Evolutionary conservation across 805 yeast genomes (phyloP).

Genomic region (Candida koratica): DNA sequence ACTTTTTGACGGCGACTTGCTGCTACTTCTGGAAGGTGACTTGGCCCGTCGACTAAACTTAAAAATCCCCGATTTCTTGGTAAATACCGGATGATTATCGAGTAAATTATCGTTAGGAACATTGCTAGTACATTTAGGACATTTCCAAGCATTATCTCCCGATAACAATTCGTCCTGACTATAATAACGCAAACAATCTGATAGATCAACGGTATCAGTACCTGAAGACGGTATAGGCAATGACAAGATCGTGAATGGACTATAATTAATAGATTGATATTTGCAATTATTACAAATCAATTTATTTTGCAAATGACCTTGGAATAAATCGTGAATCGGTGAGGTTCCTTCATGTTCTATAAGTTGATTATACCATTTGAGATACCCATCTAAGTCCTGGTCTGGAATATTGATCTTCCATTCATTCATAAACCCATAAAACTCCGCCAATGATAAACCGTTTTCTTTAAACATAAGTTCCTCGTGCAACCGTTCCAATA

Average conservation of each 20-base stretch:
- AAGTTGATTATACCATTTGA: slow-evolving; percentile 55
- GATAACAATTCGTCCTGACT: slow-evolving; percentile 59
- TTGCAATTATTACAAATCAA: slow-evolving; percentile 65
- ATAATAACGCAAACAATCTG: slow-evolving; percentile 61
- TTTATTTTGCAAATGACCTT: slow-evolving; percentile 68
- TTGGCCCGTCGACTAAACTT: slow-evolving; percentile 31
- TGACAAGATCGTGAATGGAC: slow-evolving; percentile 60
- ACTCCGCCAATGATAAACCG: slow-evolving; percentile 20
- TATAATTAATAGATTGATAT: slow-evolving; percentile 53
- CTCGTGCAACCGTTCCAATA: slow-evolving; percentile 65
- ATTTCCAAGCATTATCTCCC: slow-evolving; percentile 83
- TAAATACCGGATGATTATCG: slow-evolving; percentile 37
- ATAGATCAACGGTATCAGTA: slow-evolving; percentile 37
- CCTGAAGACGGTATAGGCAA: slow-evolving; percentile 51
- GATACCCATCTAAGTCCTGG: slow-evolving; percentile 47
- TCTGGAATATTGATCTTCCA: slow-evolving; percentile 32
- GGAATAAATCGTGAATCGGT: slow-evolving; percentile 62
- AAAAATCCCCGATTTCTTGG: slow-evolving; percentile 33
- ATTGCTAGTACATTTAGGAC: slow-evolving; percentile 65
- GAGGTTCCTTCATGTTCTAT: slow-evolving; percentile 58
- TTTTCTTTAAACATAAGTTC: slow-evolving; percentile 44
- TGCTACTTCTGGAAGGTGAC: slow-evolving; percentile 26
- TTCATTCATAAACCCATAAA: slow-evolving; percentile 24
- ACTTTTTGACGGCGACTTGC: slow-evolving; percentile 10
- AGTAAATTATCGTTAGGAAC: slow-evolving; percentile 17